Base-by-base conservation (phyloP, 2,329 filamentous ascomycete species). In the Raffaelea albimanens region DNA sequence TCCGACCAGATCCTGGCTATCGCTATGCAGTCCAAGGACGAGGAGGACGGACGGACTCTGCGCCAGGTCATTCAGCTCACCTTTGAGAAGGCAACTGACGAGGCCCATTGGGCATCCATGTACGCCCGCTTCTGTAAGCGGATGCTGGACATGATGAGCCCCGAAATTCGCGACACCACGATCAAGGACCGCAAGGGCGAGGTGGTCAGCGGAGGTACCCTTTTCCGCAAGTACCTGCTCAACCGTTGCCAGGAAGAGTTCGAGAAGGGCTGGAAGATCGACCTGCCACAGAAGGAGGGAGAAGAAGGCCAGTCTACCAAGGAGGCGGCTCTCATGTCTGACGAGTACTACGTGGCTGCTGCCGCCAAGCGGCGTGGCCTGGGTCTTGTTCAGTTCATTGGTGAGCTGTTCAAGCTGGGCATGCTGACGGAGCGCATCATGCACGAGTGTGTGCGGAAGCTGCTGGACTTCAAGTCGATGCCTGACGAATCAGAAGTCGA, bases 361-460 rank as follows among this genome's bases (percentile, higher is more conserved):
- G 90, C 91, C 49, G 90, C 90, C 61, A 98, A 98, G 76, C 84
- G 93, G 69, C 86, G 89, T 67, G 93, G 93, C 70, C 85, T 98
- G 55, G 93, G 93, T 83, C 80, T 98, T 20, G 91, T 98, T 54
- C 91, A 96, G 69, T 98, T 98, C 71, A 98, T 98, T 62, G 93
- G 93, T 72, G 93, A 98, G 70, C 80, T 98, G 41, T 98, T 95
- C 80, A 98, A 97, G 76, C 82, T 98, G 52, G 83, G 85, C 64
- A 98, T 98, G 93, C 78, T 98, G 66, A 98, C 93, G 52, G 87
- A 96, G 67, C 87, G 91, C 65, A 98, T 98, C 69, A 98, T 98
- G 93, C 91, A 98, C 72, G 88, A 96, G 68, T 98, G 93, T 77
- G 89, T 98, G 23, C 84, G 89, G 71, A 95, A 95, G 69, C 79